Evolutionary conservation across 1,284 basidiomycete species (phyloP).

Genomic region (Puccinia triticina): DNA sequence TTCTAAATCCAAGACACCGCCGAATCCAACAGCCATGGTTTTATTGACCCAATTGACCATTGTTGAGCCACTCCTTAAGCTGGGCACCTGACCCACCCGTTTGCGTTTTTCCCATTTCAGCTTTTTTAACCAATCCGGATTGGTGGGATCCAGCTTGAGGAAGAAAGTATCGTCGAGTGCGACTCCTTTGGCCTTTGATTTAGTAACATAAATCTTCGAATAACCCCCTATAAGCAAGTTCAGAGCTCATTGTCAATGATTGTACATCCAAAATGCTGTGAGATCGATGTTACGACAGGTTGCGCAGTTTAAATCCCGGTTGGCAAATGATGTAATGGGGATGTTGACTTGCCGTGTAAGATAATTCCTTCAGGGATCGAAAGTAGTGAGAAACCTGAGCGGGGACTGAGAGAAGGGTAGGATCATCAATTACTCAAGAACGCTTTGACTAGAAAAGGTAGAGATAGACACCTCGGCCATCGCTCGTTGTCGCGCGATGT

Average conservation of each 20-base stretch:
- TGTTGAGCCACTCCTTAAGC: conserved; percentile 68
- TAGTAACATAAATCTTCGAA: conserved; percentile 85
- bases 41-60: conserved; percentile 75
- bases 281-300: background rate
- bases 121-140: conserved; percentile 59
- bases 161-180: conserved; percentile 92
- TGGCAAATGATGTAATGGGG: background rate
- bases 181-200: conserved; percentile 74
- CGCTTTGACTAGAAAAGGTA: conserved; percentile 24
- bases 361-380: conserved; percentile 78
- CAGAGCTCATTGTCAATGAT: background rate
- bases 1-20: conserved; percentile 88
- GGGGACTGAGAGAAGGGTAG: conserved; percentile 34
- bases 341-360: conserved; percentile 69
- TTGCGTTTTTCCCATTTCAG: conserved; percentile 86
- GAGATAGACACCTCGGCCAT: conserved; percentile 63
- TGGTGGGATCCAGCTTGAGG: conserved; percentile 64
- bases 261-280: background rate
- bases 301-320: background rate
- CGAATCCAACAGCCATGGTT: conserved; percentile 78
- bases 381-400: conserved; percentile 78
- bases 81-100: conserved; percentile 68
- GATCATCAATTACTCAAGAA: conserved; percentile 26
- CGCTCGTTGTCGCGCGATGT: conserved; percentile 72
- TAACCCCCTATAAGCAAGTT: conserved; percentile 66